Evolutionary conservation across 495 filamentous ascomycete genomes (phyloP).

Genomic region (Filosporella fistucella): DNA sequence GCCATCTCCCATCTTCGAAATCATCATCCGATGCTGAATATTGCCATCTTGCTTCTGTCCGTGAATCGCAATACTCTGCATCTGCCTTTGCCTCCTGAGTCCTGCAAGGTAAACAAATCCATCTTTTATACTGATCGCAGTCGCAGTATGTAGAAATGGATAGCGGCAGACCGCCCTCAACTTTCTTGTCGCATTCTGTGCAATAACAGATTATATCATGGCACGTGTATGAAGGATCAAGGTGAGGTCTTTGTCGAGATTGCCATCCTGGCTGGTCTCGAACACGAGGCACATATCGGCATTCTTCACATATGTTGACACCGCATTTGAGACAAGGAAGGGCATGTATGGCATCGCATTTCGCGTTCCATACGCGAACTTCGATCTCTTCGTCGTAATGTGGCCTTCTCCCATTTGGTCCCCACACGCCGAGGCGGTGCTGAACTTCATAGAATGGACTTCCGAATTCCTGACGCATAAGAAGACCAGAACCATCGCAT

Average conservation of each 20-base stretch:
- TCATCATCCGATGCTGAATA: neutral
- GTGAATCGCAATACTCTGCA: neutral
- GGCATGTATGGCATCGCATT: slow-evolving; percentile 16
- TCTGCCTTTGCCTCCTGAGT: slow-evolving; percentile 6
- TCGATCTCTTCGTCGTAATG: slow-evolving; percentile 19
- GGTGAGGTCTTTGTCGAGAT: slow-evolving; percentile 6
- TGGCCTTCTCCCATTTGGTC: neutral
- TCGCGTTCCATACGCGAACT: slow-evolving; percentile 14
- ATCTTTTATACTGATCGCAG: slow-evolving; percentile 20
- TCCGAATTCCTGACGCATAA: slow-evolving; percentile 1
- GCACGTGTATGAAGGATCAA: neutral
- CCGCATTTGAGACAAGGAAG: slow-evolving; percentile 22
- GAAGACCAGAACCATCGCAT: slow-evolving; percentile 6
- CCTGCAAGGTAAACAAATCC: slow-evolving; percentile 21
- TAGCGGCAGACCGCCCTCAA: slow-evolving; percentile 16
- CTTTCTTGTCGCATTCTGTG: slow-evolving; percentile 11
- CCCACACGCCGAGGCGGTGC: neutral
- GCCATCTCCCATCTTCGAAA: neutral
- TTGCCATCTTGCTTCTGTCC: neutral
- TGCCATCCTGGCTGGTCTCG: neutral
- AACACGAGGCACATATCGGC: slow-evolving; percentile 13
- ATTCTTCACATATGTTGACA: slow-evolving; percentile 21
- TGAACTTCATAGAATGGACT: neutral
- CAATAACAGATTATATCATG: slow-evolving; percentile 16
- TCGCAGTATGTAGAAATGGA: slow-evolving; percentile 21